A percentile compares a stretch with the other conserved stretches of the same genome.
phyloP scores from a whole-genome alignment of 2,329 filamentous ascomycete genomes.

The Fusarium anguioides region DNA sequence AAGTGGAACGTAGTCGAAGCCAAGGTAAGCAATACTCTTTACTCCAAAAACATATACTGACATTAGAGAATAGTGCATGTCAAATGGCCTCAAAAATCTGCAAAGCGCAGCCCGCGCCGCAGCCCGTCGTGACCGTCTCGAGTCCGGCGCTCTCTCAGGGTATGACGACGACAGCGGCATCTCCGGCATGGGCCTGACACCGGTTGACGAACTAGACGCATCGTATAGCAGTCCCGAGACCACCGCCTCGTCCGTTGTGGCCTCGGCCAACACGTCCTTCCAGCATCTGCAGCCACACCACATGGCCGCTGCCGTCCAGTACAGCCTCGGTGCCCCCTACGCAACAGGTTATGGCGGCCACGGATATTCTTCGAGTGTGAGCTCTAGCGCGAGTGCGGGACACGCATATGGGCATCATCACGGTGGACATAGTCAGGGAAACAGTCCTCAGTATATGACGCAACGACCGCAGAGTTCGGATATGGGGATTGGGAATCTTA shows the following conservation, averaged over 20 bases:
- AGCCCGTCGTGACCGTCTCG: constrained; percentile 72
- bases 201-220: constrained; percentile 68
- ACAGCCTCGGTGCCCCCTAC: constrained; percentile 41
- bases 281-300: constrained; percentile 45
- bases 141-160: constrained; percentile 56
- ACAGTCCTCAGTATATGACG: constrained; percentile 59
- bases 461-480: constrained; percentile 66
- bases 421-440: constrained; percentile 49
- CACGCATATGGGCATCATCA: constrained; percentile 49
- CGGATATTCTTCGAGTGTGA: constrained; percentile 66
- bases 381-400: constrained; percentile 57
- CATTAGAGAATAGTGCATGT: constrained; percentile 74
- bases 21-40: constrained; percentile 59
- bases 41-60: neutral
- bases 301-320: constrained; percentile 38
- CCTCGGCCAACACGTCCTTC: constrained; percentile 52
- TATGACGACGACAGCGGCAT: constrained; percentile 79
- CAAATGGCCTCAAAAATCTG: constrained; percentile 84
- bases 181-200: constrained; percentile 69
- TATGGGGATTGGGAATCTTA: constrained; percentile 70
- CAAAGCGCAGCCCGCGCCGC: constrained; percentile 75
- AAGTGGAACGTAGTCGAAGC: constrained; percentile 78
- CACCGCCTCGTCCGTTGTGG: constrained; percentile 55
- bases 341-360: constrained; percentile 47
- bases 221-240: constrained; percentile 67